Percentiles rank a stretch among this genome's conserved stretches.
Evolutionary conservation across 2,329 filamentous ascomycete species (phyloP).

Genomic region (Nothophaeocryptopus gaeumannii): DNA sequence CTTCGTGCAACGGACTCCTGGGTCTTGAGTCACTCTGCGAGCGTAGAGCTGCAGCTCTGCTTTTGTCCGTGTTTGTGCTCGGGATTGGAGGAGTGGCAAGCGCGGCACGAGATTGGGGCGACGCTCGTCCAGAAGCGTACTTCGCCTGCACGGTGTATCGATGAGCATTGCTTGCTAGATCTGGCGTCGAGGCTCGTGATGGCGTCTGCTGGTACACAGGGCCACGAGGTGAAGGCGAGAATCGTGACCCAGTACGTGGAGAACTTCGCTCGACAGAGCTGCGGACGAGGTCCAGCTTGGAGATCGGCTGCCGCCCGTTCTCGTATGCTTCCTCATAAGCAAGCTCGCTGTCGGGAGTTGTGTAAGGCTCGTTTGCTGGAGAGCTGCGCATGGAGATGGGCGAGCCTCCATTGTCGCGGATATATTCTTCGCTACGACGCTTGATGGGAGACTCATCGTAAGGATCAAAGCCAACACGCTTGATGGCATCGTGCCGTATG

Average conservation of each 20-base stretch:
- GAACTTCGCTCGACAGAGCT: slow-evolving; percentile 5
- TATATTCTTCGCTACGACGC: slow-evolving; percentile 62
- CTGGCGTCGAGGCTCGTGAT: slow-evolving; percentile 23
- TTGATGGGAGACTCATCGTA: slow-evolving; percentile 71
- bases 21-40: slow-evolving; percentile 21
- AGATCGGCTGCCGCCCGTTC: slow-evolving; percentile 16
- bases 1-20: slow-evolving; percentile 23
- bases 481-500: slow-evolving; percentile 58
- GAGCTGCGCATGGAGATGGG: slow-evolving; percentile 10
- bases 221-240: slow-evolving; percentile 17
- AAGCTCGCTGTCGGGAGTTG: background rate
- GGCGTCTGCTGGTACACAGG: slow-evolving; percentile 25
- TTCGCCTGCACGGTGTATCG: slow-evolving; percentile 14
- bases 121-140: slow-evolving; percentile 8
- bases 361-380: slow-evolving; percentile 3
- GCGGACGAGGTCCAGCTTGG: slow-evolving; percentile 16
- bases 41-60: slow-evolving; percentile 14
- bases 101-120: slow-evolving; percentile 1
- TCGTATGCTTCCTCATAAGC: slow-evolving; percentile 23
- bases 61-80: slow-evolving; percentile 16
- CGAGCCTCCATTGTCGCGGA: slow-evolving; percentile 16
- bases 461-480: slow-evolving; percentile 66
- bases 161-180: slow-evolving; percentile 18
- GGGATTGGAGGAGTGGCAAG: slow-evolving; percentile 20
- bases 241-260: slow-evolving; percentile 1